Evolutionary conservation across 2,329 filamentous ascomycete species (phyloP).

Genomic region (Colletotrichum tamarilloi): DNA sequence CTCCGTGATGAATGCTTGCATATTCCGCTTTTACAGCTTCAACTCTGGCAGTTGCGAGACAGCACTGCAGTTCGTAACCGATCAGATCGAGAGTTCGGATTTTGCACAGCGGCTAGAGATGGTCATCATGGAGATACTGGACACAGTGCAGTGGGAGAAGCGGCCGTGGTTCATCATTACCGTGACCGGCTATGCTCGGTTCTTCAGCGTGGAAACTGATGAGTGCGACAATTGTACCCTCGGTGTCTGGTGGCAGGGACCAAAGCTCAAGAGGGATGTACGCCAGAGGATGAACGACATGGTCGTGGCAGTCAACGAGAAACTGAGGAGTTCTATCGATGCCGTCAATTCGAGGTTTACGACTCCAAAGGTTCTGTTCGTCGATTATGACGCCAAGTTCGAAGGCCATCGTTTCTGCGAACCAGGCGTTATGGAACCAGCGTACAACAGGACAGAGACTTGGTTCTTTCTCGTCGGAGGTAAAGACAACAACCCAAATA

Average conservation of each 20-base stretch:
- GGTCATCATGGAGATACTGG: constrained; percentile 55
- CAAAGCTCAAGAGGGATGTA: constrained; percentile 52
- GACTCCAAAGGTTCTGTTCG: constrained; percentile 52
- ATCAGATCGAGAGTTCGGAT: constrained; percentile 45
- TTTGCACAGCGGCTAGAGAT: constrained; percentile 54
- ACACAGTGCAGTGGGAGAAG: constrained; percentile 56
- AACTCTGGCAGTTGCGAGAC: constrained; percentile 58
- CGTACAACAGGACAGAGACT: constrained; percentile 54
- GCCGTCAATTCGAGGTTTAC: constrained; percentile 51
- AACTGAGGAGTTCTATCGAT: constrained; percentile 49
- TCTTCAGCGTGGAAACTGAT: constrained; percentile 57
- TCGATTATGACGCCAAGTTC: constrained; percentile 57
- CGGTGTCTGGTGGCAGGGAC: constrained; percentile 58
- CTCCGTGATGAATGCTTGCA: constrained; percentile 60
- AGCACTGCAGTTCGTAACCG: constrained; percentile 49
- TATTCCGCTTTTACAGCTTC: constrained; percentile 61
- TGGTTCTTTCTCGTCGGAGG: constrained; percentile 63
- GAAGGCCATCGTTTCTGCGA: constrained; percentile 59
- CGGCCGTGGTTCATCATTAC: constrained; percentile 54
- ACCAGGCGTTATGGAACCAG: constrained; percentile 53
- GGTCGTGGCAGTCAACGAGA: constrained; percentile 54
- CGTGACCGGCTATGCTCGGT: constrained; percentile 60
- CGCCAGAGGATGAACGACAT: constrained; percentile 56
- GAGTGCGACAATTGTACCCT: constrained; percentile 57
- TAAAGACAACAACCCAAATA: constrained; percentile 46